Evolutionary conservation across 2,329 filamentous ascomycete species (phyloP).

Genomic region (Elsinoe australis): DNA sequence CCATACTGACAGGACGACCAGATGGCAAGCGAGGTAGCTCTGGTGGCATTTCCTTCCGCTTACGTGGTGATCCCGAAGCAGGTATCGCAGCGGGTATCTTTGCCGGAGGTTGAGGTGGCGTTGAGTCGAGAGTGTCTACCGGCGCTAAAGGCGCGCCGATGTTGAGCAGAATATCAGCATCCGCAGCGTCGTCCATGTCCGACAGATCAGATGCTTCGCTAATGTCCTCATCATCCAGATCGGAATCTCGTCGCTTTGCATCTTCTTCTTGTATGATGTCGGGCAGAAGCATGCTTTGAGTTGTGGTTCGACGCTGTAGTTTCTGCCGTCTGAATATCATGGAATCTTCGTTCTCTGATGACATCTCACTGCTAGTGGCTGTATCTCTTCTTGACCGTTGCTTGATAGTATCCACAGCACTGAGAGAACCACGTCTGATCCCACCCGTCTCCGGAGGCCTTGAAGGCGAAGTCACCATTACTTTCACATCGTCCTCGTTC

Average conservation of each 20-base stretch:
- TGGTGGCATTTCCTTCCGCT: constrained; percentile 49
- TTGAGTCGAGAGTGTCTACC: constrained; percentile 20
- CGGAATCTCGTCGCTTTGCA: constrained; percentile 29
- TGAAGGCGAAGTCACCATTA: constrained; percentile 51
- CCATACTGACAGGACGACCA: constrained; percentile 62
- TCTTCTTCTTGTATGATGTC: constrained; percentile 48
- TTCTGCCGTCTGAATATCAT: constrained; percentile 54
- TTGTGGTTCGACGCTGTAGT: constrained; percentile 47
- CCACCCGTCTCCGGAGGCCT: constrained; percentile 34
- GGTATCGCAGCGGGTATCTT: constrained; percentile 38
- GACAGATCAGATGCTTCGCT: constrained; percentile 34
- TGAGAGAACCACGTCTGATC: constrained; percentile 60
- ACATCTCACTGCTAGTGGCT: constrained; percentile 74
- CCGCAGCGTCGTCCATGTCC: constrained; percentile 59
- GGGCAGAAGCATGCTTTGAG: constrained; percentile 46
- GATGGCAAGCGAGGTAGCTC: constrained; percentile 55
- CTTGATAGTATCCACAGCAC: constrained; percentile 55
- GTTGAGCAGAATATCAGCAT: constrained; percentile 61
- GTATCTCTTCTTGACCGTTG: constrained; percentile 65
- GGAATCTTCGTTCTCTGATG: constrained; percentile 71
- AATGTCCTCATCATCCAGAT: constrained; percentile 34
- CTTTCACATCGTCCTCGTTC: constrained; percentile 31
- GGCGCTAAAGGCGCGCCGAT: constrained; percentile 42
- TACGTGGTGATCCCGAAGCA: constrained; percentile 50
- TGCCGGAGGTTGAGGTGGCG: constrained; percentile 41